Percentiles rank a stretch among this genome's conserved stretches.
phyloP scores from a whole-genome alignment of 2,329 filamentous ascomycete species.

The Nigrospora osmanthi region DNA sequence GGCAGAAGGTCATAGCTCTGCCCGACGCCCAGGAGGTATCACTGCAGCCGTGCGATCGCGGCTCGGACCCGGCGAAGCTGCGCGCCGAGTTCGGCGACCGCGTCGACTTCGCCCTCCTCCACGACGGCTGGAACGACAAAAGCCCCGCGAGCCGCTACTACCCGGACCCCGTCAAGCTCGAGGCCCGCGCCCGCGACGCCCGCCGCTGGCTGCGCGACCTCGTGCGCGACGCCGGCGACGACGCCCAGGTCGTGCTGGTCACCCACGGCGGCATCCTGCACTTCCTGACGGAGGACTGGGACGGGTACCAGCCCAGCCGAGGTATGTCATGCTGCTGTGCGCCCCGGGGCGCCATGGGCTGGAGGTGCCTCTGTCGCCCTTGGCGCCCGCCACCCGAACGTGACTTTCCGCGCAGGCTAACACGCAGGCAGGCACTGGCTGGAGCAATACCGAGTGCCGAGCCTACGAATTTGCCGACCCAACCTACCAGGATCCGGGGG shows the following conservation, averaged over 20 bases:
- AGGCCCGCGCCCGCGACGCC: slow-evolving; percentile 51
- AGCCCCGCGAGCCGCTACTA: slow-evolving; percentile 32
- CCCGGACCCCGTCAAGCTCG: slow-evolving; percentile 44
- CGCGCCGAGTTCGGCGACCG: slow-evolving; percentile 48
- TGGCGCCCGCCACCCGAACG: not conserved
- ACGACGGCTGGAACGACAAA: slow-evolving; percentile 68
- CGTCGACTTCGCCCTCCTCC: slow-evolving; percentile 57
- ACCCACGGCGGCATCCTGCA: slow-evolving; percentile 81
- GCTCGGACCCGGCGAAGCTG: slow-evolving; percentile 48
- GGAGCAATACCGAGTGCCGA: slow-evolving; percentile 67
- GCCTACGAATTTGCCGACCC: slow-evolving; percentile 56
- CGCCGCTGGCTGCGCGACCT: slow-evolving; percentile 49
- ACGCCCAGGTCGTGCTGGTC: slow-evolving; percentile 65
- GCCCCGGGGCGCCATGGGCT: not conserved
- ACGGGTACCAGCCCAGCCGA: slow-evolving; percentile 39
- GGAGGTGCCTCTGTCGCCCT: not conserved
- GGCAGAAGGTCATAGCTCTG: slow-evolving; percentile 52
- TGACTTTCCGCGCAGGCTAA: not conserved
- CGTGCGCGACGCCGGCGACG: slow-evolving; percentile 29
- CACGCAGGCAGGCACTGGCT: slow-evolving; percentile 55
- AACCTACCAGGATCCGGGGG: slow-evolving; percentile 38
- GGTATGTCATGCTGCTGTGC: slow-evolving; percentile 24
- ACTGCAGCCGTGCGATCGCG: slow-evolving; percentile 68
- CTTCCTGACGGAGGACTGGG: slow-evolving; percentile 77
- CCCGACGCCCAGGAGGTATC: slow-evolving; percentile 76